phyloP scores from a whole-genome alignment of 768 basidiomycete species.

The Tulasnella calospora region DNA sequence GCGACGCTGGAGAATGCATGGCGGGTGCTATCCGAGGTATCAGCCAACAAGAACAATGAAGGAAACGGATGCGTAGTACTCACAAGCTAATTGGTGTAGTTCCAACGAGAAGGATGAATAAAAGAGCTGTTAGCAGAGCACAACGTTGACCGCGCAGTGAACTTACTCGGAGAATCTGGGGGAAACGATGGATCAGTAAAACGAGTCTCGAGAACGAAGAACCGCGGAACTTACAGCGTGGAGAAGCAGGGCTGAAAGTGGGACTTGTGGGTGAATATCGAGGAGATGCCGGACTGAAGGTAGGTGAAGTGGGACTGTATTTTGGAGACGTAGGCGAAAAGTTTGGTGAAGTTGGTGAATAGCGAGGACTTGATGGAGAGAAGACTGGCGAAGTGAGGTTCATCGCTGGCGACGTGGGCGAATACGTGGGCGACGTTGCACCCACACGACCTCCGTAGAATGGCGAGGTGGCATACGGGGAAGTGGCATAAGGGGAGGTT shows the following conservation, averaged over 20 bases:
- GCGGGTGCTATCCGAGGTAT: slow-evolving; percentile 53
- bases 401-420: slow-evolving; percentile 39
- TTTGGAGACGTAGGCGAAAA: slow-evolving; percentile 82
- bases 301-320: slow-evolving; percentile 85
- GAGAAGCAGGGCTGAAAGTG: slow-evolving; percentile 83
- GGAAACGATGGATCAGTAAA: slow-evolving; percentile 15
- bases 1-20: slow-evolving; percentile 76
- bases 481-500: slow-evolving; percentile 49
- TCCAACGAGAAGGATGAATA: not conserved
- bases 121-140: slow-evolving; percentile 15
- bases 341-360: slow-evolving; percentile 77
- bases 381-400: slow-evolving; percentile 35
- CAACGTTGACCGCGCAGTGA: slow-evolving; percentile 20
- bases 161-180: slow-evolving; percentile 77
- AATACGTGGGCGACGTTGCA: slow-evolving; percentile 36
- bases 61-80: slow-evolving; percentile 35
- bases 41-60: not conserved
- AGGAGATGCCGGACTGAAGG: slow-evolving; percentile 86
- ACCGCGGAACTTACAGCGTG: slow-evolving; percentile 48
- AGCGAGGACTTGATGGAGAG: slow-evolving; percentile 45
- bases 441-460: slow-evolving; percentile 62
- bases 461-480: slow-evolving; percentile 80
- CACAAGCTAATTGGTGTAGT: slow-evolving; percentile 51
- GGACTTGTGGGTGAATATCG: slow-evolving; percentile 86
- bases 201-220: slow-evolving; percentile 23